Conservation (phyloP, 768 basidiomycete species). For the Termitomyces sp. region DNA sequence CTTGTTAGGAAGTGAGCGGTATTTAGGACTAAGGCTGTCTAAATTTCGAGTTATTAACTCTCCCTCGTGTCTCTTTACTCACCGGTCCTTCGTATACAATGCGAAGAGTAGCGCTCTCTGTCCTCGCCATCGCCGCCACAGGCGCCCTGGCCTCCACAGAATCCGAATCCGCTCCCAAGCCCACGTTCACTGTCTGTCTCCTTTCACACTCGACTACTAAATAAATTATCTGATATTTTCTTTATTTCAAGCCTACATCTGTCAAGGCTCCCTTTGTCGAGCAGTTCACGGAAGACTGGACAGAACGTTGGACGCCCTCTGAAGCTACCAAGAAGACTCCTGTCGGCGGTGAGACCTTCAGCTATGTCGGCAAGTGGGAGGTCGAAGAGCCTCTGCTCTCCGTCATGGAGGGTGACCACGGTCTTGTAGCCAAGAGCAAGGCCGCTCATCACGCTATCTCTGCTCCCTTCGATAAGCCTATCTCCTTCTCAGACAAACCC, state of each 20-base stretch:
- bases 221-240: constrained; percentile 13
- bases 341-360: constrained; percentile 93
- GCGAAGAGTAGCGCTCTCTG: constrained; percentile 87
- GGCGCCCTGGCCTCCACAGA: constrained; percentile 59
- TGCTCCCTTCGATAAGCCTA: constrained; percentile 73
- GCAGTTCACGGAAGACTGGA: constrained; percentile 92
- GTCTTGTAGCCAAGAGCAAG: constrained; percentile 93
- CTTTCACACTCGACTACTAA: constrained; percentile 8
- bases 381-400: constrained; percentile 84
- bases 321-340: constrained; percentile 98
- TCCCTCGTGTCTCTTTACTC: constrained; percentile 33
- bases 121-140: constrained; percentile 65
- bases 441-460: constrained; percentile 99
- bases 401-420: constrained; percentile 82
- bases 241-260: constrained; percentile 53
- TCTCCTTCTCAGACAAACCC: constrained; percentile 81
- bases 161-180: constrained; percentile 48
- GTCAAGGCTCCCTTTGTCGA: constrained; percentile 91
- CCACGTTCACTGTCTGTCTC: constrained; percentile 61
- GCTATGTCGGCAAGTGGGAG: constrained; percentile 96
- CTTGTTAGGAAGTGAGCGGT: constrained; percentile 18
- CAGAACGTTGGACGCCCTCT: constrained; percentile 92
- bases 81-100: constrained; percentile 73
- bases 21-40: constrained; percentile 31
- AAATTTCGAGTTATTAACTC: constrained; percentile 26